Conservation (phyloP, 73 alveolate genomes). For the Diophrys sp. region DNA sequence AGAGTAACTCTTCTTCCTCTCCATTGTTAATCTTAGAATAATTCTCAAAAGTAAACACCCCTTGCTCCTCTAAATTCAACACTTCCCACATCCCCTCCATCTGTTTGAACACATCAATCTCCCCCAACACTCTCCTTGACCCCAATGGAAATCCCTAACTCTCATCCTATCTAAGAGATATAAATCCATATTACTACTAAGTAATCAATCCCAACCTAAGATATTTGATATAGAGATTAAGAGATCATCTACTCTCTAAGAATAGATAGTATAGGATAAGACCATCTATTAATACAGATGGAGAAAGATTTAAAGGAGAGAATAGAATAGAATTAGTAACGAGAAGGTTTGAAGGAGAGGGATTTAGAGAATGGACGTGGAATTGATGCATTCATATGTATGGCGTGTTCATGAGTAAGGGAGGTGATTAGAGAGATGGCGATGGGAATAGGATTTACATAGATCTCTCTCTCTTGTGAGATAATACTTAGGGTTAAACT, state of each 20-base stretch:
- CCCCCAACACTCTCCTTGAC: constrained; percentile 89
- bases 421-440: constrained; percentile 62
- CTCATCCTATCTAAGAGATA: constrained; percentile 76
- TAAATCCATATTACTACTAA: constrained; percentile 68
- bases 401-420: constrained; percentile 55
- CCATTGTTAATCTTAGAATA: too few species aligned
- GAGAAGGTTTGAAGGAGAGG: constrained; percentile 35
- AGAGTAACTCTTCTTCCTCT: too few species aligned
- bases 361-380: constrained; percentile 63
- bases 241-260: constrained; percentile 66
- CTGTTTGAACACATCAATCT: constrained; percentile 91
- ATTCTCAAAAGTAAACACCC: constrained; percentile 11
- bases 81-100: constrained; percentile 47
- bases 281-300: constrained; percentile 37
- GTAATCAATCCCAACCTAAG: constrained; percentile 75
- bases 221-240: constrained; percentile 66
- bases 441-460: constrained; percentile 56
- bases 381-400: constrained; percentile 69
- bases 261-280: constrained; percentile 65
- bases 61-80: constrained; percentile 42
- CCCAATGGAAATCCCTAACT: constrained; percentile 81
- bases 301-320: constrained; percentile 34
- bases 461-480: constrained; percentile 67
- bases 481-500: constrained; percentile 65
- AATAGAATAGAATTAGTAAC: constrained; percentile 57